phyloP scores from a whole-genome alignment of 129 eudicot species.

The Tanacetum coccineum region DNA sequence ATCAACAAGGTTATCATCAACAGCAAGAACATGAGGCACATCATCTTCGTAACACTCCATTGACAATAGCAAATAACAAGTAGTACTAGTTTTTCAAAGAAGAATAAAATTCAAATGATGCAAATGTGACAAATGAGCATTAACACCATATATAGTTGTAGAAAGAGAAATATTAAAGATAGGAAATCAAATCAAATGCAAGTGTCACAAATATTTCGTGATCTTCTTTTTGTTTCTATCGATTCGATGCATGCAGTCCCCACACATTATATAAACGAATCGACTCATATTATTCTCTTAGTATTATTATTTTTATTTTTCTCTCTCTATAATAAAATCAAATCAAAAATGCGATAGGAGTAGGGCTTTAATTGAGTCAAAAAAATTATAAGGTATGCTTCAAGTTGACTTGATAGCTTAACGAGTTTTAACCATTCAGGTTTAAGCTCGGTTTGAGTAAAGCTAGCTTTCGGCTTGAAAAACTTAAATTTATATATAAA shows the following conservation, averaged over 20 bases:
- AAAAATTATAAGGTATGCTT: too few relatives aligned
- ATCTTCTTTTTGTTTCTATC: slow-evolving; percentile 52
- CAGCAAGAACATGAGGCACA: slow-evolving; percentile 68
- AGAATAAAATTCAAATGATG: too few relatives aligned
- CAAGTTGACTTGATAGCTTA: too few relatives aligned
- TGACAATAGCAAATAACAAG: slow-evolving; percentile 3
- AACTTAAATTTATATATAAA: too few relatives aligned
- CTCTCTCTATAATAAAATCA: slow-evolving; percentile 20
- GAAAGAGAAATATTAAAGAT: slow-evolving; percentile 5
- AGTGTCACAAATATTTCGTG: slow-evolving; percentile 69
- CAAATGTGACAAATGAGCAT: too few relatives aligned
- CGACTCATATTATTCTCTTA: slow-evolving; percentile 14
- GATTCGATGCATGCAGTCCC: slow-evolving; percentile 56
- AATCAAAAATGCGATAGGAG: too few relatives aligned
- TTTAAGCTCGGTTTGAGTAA: too few relatives aligned
- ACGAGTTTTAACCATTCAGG: too few relatives aligned
- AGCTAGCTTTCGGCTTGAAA: too few relatives aligned
- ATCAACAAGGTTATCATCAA: slow-evolving; percentile 77
- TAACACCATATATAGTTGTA: neutral
- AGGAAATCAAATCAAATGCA: slow-evolving; percentile 32
- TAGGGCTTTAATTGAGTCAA: too few relatives aligned
- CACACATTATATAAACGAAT: neutral
- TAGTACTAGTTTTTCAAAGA: neutral
- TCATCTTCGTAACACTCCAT: slow-evolving; percentile 32
- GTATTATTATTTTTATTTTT: slow-evolving; percentile 21